A percentile compares a stretch with the other conserved stretches of the same genome.
These are phyloP conservation scores for Melastoma candidum DNA, from an alignment of 441 rosid species.

Conservation along the genomic window DNA sequence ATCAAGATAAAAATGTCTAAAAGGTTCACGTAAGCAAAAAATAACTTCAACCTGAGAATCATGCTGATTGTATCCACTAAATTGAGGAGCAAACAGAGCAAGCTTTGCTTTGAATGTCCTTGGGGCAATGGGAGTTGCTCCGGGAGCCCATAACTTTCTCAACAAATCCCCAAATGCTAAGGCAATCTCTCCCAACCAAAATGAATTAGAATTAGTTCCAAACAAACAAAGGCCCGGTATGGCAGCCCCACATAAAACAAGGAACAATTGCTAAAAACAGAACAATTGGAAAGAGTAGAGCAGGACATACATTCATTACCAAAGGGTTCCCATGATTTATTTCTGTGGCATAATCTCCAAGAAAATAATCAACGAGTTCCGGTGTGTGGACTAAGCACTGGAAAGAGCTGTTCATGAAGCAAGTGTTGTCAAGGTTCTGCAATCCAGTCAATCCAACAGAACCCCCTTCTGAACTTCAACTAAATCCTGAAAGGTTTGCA, in stretches of 20 bases:
- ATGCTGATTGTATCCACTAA: constrained; percentile 75
- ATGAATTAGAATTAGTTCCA: constrained; percentile 9
- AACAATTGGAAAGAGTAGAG: constrained; percentile 4
- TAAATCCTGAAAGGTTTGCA: constrained; percentile 26
- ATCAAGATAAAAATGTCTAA: constrained; percentile 4
- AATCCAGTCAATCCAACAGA: constrained; percentile 67
- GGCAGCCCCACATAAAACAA: neutral
- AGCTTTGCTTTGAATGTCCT: constrained; percentile 67
- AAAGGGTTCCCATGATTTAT: constrained; percentile 66
- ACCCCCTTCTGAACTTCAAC: constrained; percentile 59
- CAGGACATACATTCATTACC: constrained; percentile 59
- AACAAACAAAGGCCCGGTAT: constrained; percentile 8
- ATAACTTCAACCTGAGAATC: constrained; percentile 65
- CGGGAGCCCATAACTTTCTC: constrained; percentile 76
- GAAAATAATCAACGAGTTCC: constrained; percentile 68
- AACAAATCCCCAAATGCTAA: constrained; percentile 65
- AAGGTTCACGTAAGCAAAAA: constrained; percentile 20
- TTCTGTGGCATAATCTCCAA: constrained; percentile 60
- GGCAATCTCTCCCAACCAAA: constrained; percentile 65
- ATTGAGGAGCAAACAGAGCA: constrained; percentile 73
- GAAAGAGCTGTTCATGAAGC: constrained; percentile 74
- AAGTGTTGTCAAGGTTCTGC: constrained; percentile 79
- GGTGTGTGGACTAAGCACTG: constrained; percentile 87
- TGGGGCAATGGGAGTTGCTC: constrained; percentile 58
- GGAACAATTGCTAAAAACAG: neutral